Evolutionary conservation across 2,329 filamentous ascomycete species (phyloP), one percentile per base, ranked within the genome.

Genomic region (Colletotrichum zoysiae): DNA sequence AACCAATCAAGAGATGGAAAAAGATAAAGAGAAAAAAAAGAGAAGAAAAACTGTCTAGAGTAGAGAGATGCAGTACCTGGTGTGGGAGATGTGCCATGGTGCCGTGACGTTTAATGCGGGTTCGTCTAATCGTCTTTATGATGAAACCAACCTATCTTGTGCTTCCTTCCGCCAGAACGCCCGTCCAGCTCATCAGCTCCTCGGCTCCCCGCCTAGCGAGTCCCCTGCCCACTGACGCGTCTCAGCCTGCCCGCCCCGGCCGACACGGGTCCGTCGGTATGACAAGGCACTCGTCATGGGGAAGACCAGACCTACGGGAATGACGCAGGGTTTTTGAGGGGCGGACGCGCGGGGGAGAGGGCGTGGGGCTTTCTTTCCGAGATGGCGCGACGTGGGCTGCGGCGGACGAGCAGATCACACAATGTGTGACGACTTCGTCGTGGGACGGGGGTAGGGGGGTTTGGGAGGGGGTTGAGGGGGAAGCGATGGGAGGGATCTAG

Each of bases 31-130:
- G 6, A n/a, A n/a, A n/a, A n/a, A n/a, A n/a, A 68, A 51, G 53
- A 16, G 40, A 38, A 57, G 51, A 53, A 30, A 40, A 51, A 60
- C 55, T 60, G 60, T 72, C 60, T 72, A 72, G 70, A 72, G 70
- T 72, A 72, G 70, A 72, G 70, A 72, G 70, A 72, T 72, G 70
- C 55, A 30, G 65, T 56, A 53, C 58, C 44, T 20, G 44, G 11
- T 18, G 23, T 23, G 53, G n/a, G 55, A 23, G 40, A 48, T 64
- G 40, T 55, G 59, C 30, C 50, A 63, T 44, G 44, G 18, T 59
- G 66, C 60, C 44, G 33, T 53, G 42, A 65, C 55, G 30, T 50
- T 63, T 71, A 62, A 67, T 67, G 61, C 70, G 44, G 30, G n/a
- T 67, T 63, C 67, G 57, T 73, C 70, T 67, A 73, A 58, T 67